Conservation (phyloP, 2,329 filamentous ascomycete species). For the Chrysosporium queenslandicum region DNA sequence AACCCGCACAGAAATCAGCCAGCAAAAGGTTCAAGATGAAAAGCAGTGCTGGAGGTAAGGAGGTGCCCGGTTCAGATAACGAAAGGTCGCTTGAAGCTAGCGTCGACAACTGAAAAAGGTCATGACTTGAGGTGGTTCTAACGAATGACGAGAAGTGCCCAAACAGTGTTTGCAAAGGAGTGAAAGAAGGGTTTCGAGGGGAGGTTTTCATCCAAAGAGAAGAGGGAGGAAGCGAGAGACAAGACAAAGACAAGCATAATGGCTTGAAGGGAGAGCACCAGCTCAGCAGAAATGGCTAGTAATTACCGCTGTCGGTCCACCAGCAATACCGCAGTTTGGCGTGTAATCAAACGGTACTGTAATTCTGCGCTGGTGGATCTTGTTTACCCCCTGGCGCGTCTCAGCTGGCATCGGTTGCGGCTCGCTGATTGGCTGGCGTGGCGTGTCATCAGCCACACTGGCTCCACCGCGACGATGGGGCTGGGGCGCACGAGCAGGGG, state of each 20-base stretch:
- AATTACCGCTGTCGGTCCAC: not conserved
- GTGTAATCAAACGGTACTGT: slow-evolving; percentile 1
- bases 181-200: not conserved
- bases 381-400: slow-evolving; percentile 5
- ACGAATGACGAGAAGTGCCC: not conserved
- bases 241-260: slow-evolving; percentile 5
- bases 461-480: slow-evolving; percentile 1
- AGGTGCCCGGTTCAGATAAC: not conserved
- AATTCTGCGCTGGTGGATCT: not conserved
- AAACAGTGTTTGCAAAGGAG: not conserved
- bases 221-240: not conserved
- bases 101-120: not conserved
- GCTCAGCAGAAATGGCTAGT: not conserved
- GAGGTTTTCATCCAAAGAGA: not conserved
- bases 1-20: not conserved
- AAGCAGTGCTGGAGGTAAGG: not conserved
- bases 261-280: not conserved
- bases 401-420: not conserved
- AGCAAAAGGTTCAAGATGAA: no score
- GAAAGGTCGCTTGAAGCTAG: not conserved
- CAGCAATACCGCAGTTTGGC: not conserved
- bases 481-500: slow-evolving; percentile 1
- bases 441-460: slow-evolving; percentile 1
- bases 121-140: not conserved
- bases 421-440: not conserved